Base-by-base conservation (phyloP, 805 yeast genomes). In the Schwanniomyces pseudopolymorphus region DNA sequence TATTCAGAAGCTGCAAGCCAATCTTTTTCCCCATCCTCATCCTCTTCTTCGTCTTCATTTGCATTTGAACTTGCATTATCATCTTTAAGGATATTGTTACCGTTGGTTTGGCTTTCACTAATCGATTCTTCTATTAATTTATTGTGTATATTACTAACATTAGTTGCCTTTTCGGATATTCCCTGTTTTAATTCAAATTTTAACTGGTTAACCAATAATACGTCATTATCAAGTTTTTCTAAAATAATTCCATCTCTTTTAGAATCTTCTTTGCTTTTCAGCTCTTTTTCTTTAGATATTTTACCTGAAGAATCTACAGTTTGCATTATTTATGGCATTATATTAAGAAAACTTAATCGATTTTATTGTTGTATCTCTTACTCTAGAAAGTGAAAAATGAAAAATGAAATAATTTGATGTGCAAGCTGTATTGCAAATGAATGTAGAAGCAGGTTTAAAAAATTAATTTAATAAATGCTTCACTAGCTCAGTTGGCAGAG, bases 1-100 rank as follows among this genome's bases (percentile, higher is more conserved):
- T 56, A 61, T 14, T 64, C 67, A 2, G 71, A 57, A 5, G 63
- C 62, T 20, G 52, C 52, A 19, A 48, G 46, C 72, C 72, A 63
- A 40, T 56, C 20, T 26, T 19, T 33, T 33, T 45, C 50, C n/a
- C n/a, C n/a, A n/a, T 50, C 35, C 16, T 14, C 20, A 13, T 37
- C 46, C 26, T 40, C 45, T 40, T 43, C 40, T 26, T 40, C 43
- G n/a, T 46, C 48, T 16, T 38, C 42, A 3, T 17, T 38, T 16
- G 2, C 21, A n/a, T n/a, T n/a, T n/a, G n/a, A n/a, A 33, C 4
- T 33, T 3, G 2, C 16, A 33, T 17, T 16, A 14, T 33, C 16
- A 10, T 20, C 16, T 5, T 7, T 36, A 4, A 5, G 6, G 10
- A 9, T 36, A 8, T 20, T 19, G 25, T 5, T 25, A 20, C n/a